Evolutionary conservation across 768 basidiomycete genomes (phyloP), one percentile per base, ranked within the genome.

Genomic region (Pleurotus tuber-regium): DNA sequence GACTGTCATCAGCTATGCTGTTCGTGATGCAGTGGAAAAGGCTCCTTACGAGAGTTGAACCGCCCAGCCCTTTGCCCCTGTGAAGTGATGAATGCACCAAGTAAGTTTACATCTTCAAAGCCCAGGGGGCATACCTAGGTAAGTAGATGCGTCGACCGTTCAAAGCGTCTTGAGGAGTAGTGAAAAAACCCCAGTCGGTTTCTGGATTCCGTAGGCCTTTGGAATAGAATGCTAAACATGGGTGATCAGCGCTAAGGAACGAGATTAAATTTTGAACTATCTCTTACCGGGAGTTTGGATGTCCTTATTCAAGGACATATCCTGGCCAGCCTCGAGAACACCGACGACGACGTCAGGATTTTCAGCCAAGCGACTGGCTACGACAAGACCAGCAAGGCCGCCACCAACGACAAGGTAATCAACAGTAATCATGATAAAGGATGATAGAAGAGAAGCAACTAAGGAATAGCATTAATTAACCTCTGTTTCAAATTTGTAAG

Each of bases 331-430:
- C 33, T 50, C 49, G 1, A 50, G n/a, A 25, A 50, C 38, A 41
- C 36, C 49, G 12, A 50, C 49, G 10, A 40, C 8, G 49, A 50
- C 16, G 18, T 23, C 28, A n/a, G 38, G 38, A 23, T 50, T 36
- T 23, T 50, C 49, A 11, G 49, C 49, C 24, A 50, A 23, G 14
- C 49, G 35, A 16, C 35, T 55, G 19, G 63, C 63, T 8, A 64
- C 42, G 7, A 59, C 61, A 23, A 58, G 49, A 23, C 63, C 63
- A 38, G 58, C 56, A 39, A 56, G 41, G n/a, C 63, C 63, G 38
- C 50, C 46, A 26, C 35, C 39, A 40, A 39, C 49, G 49, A 50
- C 39, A 12, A 50, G 26, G 28, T 39, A 50, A 39, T 50, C 35
- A 31, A 39, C 39, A 25, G 36, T 14, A 24, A 39, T 39, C n/a